phyloP scores from a whole-genome alignment of 2,329 filamentous ascomycete genomes.

The Orbilia brochopaga region DNA sequence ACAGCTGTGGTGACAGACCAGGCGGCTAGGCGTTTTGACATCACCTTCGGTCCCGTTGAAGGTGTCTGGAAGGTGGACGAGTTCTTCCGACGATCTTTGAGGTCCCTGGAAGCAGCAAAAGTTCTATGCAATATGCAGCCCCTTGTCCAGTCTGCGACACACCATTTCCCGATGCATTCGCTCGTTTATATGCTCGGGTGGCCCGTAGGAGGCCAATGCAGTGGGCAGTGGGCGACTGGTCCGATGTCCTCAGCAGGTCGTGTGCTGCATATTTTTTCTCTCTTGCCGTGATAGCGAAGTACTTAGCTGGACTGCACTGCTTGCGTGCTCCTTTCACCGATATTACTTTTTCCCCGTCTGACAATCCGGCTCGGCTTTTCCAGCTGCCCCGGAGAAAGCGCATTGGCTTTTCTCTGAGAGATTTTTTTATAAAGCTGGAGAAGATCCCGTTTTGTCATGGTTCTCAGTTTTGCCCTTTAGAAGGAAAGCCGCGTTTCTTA shows the following conservation, averaged over 20 bases:
- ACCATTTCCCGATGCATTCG: slow-evolving; percentile 31
- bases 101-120: background rate
- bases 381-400: slow-evolving; percentile 1
- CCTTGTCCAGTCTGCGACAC: slow-evolving; percentile 48
- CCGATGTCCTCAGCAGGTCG: slow-evolving; percentile 16
- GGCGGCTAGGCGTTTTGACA: slow-evolving; percentile 26
- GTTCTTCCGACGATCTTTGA: slow-evolving; percentile 41
- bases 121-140: slow-evolving; percentile 15
- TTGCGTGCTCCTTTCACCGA: background rate
- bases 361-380: slow-evolving; percentile 30
- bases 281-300: background rate
- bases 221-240: slow-evolving; percentile 21
- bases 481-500: slow-evolving; percentile 30
- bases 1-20: slow-evolving; percentile 11
- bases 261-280: slow-evolving; percentile 25
- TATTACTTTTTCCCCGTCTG: slow-evolving; percentile 34
- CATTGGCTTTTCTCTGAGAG: slow-evolving; percentile 26
- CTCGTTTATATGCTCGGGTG: slow-evolving; percentile 17
- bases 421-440: slow-evolving; percentile 41
- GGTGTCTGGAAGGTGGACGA: slow-evolving; percentile 31
- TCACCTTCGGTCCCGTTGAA: slow-evolving; percentile 9
- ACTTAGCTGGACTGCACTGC: too few relatives aligned
- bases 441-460: slow-evolving; percentile 40
- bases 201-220: slow-evolving; percentile 22
- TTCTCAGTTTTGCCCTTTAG: slow-evolving; percentile 18